Conservation (phyloP, 352 stramenopile species). For the Phytophthora pistaciae region DNA sequence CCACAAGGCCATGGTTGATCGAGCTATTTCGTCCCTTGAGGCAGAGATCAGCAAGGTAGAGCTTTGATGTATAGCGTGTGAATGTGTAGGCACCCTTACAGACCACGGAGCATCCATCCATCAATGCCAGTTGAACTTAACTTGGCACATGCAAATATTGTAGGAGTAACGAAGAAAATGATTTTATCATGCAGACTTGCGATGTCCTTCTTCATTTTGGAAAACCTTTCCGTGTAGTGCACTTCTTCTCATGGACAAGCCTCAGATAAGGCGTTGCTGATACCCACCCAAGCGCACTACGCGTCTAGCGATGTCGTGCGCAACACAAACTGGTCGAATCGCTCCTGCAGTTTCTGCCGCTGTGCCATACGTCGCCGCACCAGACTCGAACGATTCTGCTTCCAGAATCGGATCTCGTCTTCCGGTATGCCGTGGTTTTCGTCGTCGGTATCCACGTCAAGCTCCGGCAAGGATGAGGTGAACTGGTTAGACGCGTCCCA, state of each 20-base stretch:
- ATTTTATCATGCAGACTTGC: constrained; percentile 31
- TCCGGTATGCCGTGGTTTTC: constrained; percentile 85
- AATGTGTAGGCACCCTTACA: constrained; percentile 1
- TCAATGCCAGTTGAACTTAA: neutral
- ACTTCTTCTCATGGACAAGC: constrained; percentile 6
- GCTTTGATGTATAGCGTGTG: constrained; percentile 38
- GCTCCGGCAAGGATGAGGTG: constrained; percentile 66
- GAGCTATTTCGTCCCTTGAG: constrained; percentile 68
- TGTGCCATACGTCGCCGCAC: constrained; percentile 82
- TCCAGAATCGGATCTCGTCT: constrained; percentile 89
- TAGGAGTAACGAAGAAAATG: constrained; percentile 40
- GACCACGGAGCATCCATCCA: neutral
- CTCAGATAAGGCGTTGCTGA: constrained; percentile 27
- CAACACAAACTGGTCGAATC: constrained; percentile 87
- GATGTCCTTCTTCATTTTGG: constrained; percentile 14
- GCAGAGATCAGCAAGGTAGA: constrained; percentile 60
- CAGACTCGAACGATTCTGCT: constrained; percentile 81
- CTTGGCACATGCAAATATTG: constrained; percentile 21
- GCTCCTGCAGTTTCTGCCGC: constrained; percentile 86
- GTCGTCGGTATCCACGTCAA: constrained; percentile 80
- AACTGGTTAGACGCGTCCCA: constrained; percentile 78
- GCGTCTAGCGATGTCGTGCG: constrained; percentile 62
- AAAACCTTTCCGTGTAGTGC: constrained; percentile 5
- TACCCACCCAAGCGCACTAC: constrained; percentile 16
- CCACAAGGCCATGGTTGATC: constrained; percentile 72